Conservation (phyloP, 2,329 filamentous ascomycete genomes). For the Ceratocystis lukuohia region DNA sequence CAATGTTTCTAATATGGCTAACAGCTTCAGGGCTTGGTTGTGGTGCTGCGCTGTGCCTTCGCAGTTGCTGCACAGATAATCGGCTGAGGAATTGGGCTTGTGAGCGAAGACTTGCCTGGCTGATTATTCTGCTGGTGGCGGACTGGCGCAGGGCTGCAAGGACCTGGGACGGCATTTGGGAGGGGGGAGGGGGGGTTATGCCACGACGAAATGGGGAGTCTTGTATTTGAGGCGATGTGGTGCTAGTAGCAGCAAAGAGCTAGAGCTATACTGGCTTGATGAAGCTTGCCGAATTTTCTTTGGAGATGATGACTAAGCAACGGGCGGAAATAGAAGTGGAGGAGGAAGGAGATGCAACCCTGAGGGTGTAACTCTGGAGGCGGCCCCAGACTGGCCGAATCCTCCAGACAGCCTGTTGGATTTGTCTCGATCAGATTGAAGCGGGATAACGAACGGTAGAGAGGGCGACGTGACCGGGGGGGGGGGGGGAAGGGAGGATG, state of each 20-base stretch:
- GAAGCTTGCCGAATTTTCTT: not conserved
- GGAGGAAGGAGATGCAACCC: not conserved
- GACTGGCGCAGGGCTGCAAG: not conserved
- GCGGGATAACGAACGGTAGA: not conserved
- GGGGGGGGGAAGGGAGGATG: too few relatives aligned
- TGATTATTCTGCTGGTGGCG: not conserved
- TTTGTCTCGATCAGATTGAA: not conserved
- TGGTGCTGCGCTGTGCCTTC: slow-evolving; percentile 8
- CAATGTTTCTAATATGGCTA: slow-evolving; percentile 64
- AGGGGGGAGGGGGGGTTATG: not conserved
- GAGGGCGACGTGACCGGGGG: not conserved
- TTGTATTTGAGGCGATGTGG: not conserved
- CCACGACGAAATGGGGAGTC: not conserved
- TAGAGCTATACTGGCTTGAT: not conserved
- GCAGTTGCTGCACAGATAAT: slow-evolving; percentile 8
- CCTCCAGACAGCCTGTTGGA: not conserved
- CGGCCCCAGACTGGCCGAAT: not conserved
- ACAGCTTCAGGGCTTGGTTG: not conserved
- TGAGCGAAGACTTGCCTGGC: not conserved
- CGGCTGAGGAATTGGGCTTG: not conserved
- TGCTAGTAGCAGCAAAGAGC: too few relatives aligned
- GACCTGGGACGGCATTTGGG: slow-evolving; percentile 9
- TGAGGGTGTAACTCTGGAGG: not conserved
- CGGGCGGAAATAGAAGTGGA: not conserved
- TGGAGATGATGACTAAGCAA: not conserved